Base-by-base conservation (phyloP, 495 filamentous ascomycete genomes). In the Aspergillus indologenus region DNA sequence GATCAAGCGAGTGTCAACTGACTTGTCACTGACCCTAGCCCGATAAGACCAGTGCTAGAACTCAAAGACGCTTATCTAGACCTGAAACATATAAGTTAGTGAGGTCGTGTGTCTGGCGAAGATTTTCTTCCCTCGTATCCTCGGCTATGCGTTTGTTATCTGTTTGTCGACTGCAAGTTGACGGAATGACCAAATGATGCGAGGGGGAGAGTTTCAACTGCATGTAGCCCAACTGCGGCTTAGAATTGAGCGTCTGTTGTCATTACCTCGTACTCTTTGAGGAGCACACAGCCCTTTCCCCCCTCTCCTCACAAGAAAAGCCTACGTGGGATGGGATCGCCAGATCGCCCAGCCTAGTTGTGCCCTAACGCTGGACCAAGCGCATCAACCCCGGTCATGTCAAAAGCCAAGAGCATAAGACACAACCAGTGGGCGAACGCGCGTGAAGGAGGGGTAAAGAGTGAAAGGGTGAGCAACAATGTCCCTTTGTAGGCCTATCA, bases 261-360 rank as follows among this genome's bases (percentile, higher is more conserved):
- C 34, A 11, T 7, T 4, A 29, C 26, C 26, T 9, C 34, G 12
- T 40, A 11, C 34, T 40, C 34, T 15, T 11, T 15, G 12, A 15
- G 34, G 12, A 40, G 12, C 34, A 14, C 34, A 40, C 2, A 40
- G 12, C 5, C 34, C 45, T 9, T 46, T 17, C 52, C 5, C 34
- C 45, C 17, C 51, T 17, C 52, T 29, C 26, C 26, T 29, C 26
- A 9, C 3, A 4, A 51, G 43, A 29, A 46, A 50, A 58, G n/a
- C 62, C 62, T 59, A 43, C 34, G 40, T 54, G 23, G 26, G 55
- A 61, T 23, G 53, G 42, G 61, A 67, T 62, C 65, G 53, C 44
- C 65, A 49, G 65, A 62, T 64, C 61, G 56, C 40, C 59, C 56
- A 53, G 23, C 31, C 50, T 55, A 58, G 34, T 23, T 54, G 34